A percentile compares a stretch with the other conserved stretches of the same genome.
Conservation (phyloP, 2,329 filamentous ascomycete species). For the Botrytis tulipae region DNA sequence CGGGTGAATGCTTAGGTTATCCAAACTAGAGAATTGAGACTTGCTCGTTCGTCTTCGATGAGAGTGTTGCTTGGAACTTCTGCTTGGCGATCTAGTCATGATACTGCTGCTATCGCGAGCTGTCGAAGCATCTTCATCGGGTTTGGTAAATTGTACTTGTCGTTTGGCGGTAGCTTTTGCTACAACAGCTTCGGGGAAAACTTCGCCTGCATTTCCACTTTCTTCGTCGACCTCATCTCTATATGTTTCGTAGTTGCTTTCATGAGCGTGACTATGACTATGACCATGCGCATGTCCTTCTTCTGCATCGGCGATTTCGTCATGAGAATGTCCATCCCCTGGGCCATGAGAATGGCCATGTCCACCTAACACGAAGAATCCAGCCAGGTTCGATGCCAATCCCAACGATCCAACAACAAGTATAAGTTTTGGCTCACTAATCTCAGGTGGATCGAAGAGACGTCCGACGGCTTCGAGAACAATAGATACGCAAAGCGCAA, state of each 20-base stretch:
- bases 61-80: constrained; percentile 25
- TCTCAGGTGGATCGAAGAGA: constrained; percentile 86
- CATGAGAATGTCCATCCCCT: constrained; percentile 47
- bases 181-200: constrained; percentile 61
- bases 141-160: constrained; percentile 32
- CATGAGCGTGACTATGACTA: constrained; percentile 46
- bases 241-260: constrained; percentile 22
- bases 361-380: constrained; percentile 87
- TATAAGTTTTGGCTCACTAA: constrained; percentile 81
- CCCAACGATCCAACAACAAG: constrained; percentile 86
- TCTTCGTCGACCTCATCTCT: constrained; percentile 49
- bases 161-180: constrained; percentile 43
- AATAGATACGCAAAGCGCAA: constrained; percentile 93
- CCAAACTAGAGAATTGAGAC: constrained; percentile 61
- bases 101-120: constrained; percentile 26
- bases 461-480: constrained; percentile 92
- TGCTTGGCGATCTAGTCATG: constrained; percentile 27
- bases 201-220: constrained; percentile 56
- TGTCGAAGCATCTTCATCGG: constrained; percentile 35
- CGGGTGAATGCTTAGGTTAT: constrained; percentile 79
- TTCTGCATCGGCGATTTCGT: constrained; percentile 36
- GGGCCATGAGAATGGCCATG: constrained; percentile 82
- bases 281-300: constrained; percentile 42
- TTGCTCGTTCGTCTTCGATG: constrained; percentile 36
- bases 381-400: constrained; percentile 82